phyloP scores from a whole-genome alignment of 306 rosid genomes.

The Acmispon strigosus region DNA sequence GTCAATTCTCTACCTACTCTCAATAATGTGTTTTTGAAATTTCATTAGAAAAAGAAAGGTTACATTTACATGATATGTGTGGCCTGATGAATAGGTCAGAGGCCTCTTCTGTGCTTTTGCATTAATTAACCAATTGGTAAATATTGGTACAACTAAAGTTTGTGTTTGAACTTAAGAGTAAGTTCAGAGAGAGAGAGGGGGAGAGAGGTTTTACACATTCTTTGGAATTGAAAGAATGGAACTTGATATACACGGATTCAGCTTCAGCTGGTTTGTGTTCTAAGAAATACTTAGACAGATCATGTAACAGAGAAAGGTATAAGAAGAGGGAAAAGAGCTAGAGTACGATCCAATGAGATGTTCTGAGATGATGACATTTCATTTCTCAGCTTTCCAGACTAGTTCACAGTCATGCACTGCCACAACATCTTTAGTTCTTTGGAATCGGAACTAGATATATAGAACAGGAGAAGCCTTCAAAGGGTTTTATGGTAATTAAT shows the following conservation, averaged over 20 bases:
- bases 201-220: neutral
- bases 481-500: neutral
- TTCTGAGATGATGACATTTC: slow-evolving; percentile 19
- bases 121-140: neutral
- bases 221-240: slow-evolving; percentile 7
- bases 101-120: neutral
- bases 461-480: neutral
- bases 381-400: slow-evolving; percentile 21
- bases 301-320: neutral
- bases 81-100: too few species aligned
- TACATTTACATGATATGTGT: neutral
- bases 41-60: slow-evolving; percentile 18
- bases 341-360: slow-evolving; percentile 37
- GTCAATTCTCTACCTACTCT: slow-evolving; percentile 27
- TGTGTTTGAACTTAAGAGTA: neutral
- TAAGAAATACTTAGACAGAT: neutral
- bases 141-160: neutral
- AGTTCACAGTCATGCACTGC: neutral
- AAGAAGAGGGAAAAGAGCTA: neutral
- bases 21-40: slow-evolving; percentile 22
- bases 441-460: neutral
- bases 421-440: slow-evolving; percentile 10
- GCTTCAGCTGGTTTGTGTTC: neutral
- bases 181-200: neutral
- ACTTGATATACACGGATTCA: neutral